A percentile compares a stretch with the other conserved stretches of the same genome.
phyloP scores from a whole-genome alignment of 2,329 filamentous ascomycete genomes.

The Fusarium domesticum region DNA sequence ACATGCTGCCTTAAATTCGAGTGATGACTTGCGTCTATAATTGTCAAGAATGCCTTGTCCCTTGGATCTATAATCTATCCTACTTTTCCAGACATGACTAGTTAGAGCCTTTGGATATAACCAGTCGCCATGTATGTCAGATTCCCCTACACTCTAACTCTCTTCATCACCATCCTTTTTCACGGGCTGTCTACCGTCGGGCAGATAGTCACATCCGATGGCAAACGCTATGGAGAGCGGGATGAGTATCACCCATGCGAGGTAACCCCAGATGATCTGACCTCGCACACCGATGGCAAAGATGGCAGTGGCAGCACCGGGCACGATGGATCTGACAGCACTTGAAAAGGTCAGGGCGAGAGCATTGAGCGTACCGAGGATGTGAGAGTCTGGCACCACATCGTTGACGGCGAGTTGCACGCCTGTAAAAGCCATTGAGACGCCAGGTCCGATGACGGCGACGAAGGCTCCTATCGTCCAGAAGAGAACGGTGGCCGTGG shows the following conservation, averaged over 20 bases:
- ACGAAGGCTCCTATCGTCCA: slow-evolving; percentile 50
- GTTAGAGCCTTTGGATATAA: background rate
- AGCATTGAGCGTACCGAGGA: slow-evolving; percentile 70
- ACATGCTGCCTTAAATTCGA: too few species aligned
- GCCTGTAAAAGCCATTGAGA: slow-evolving; percentile 68
- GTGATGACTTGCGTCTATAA: background rate
- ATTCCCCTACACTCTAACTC: background rate
- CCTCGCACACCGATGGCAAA: slow-evolving; percentile 65
- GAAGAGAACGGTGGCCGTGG: slow-evolving; percentile 44
- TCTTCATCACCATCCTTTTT: slow-evolving; percentile 12
- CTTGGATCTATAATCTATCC: too few species aligned
- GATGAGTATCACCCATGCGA: slow-evolving; percentile 36
- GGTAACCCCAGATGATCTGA: slow-evolving; percentile 60
- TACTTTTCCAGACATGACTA: too few species aligned
- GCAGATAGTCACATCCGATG: slow-evolving; percentile 28
- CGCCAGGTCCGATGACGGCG: slow-evolving; percentile 54
- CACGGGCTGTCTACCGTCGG: slow-evolving; percentile 22
- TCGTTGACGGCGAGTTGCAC: slow-evolving; percentile 75
- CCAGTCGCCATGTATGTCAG: background rate
- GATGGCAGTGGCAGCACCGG: slow-evolving; percentile 62
- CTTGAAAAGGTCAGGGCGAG: slow-evolving; percentile 55
- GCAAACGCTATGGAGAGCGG: slow-evolving; percentile 30
- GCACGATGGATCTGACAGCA: slow-evolving; percentile 62
- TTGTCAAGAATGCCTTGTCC: background rate
- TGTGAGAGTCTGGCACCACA: slow-evolving; percentile 60